Conservation (phyloP, 495 filamentous ascomycete species). For the Pyrenopolyporus hunteri region DNA sequence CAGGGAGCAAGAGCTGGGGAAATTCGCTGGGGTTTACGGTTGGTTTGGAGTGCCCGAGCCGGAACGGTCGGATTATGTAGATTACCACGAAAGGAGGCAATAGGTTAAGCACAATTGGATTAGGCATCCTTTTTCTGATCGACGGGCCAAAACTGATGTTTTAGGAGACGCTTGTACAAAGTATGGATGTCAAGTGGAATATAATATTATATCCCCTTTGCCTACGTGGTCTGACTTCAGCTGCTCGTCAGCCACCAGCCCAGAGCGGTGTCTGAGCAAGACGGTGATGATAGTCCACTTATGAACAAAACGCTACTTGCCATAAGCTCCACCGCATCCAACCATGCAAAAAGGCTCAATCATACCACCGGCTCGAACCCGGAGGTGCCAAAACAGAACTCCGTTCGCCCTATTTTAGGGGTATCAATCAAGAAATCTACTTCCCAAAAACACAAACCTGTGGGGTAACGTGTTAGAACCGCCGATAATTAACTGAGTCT, state of each 20-base stretch:
- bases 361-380: not conserved
- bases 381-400: not conserved
- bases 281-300: too few relatives aligned
- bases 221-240: not conserved
- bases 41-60: not conserved
- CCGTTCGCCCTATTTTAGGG: conserved; percentile 3
- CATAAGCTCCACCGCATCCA: not conserved
- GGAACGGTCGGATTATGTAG: not conserved
- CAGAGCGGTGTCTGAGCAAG: too few relatives aligned
- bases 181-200: conserved; percentile 12
- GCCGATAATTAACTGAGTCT: not conserved
- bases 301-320: too few relatives aligned
- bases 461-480: not conserved
- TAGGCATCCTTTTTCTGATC: not conserved
- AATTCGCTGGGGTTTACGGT: not conserved
- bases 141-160: not conserved
- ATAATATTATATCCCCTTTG: conserved; percentile 11
- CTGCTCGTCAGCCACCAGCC: not conserved
- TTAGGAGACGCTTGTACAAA: conserved; percentile 4
- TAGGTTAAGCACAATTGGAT: not conserved
- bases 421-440: conserved; percentile 26
- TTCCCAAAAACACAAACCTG: not conserved
- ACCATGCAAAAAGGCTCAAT: not conserved
- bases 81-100: not conserved
- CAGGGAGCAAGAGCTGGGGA: not conserved